Conservation (phyloP, 129 eudicot species). For the Artemisia tridentata region DNA sequence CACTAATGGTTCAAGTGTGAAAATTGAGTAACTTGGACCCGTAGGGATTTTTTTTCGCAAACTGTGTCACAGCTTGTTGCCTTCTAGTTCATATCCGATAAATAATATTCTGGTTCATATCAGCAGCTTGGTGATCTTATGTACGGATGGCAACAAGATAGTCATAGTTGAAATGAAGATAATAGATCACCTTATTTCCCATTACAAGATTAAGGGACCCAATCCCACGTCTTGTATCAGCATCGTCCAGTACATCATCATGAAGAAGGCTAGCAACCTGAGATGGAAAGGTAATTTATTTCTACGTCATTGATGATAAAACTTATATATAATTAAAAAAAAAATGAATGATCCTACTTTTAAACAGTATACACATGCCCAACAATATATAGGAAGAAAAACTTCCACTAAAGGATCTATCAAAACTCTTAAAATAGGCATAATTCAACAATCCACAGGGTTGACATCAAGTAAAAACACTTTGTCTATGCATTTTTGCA, state of each 20-base stretch:
- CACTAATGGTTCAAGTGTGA: too few species aligned
- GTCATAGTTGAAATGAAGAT: not conserved
- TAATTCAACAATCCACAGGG: not conserved
- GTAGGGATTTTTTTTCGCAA: too few species aligned
- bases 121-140: not conserved
- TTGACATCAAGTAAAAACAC: not conserved
- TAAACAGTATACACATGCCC: not conserved
- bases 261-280: slow-evolving; percentile 98
- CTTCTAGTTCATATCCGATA: too few species aligned
- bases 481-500: not conserved
- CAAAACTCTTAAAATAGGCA: not conserved
- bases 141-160: not conserved
- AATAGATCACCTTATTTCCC: slow-evolving; percentile 79
- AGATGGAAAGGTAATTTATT: slow-evolving; percentile 13
- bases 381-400: not conserved
- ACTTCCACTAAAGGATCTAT: not conserved
- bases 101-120: not conserved
- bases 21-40: too few species aligned
- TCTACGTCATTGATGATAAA: slow-evolving; percentile 10
- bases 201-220: slow-evolving; percentile 77
- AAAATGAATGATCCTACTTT: not conserved
- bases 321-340: not conserved
- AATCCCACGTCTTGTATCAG: slow-evolving; percentile 89
- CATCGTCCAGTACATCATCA: slow-evolving; percentile 96
- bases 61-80: too few species aligned